A percentile compares a stretch with the other conserved stretches of the same genome.
Evolutionary conservation across 257 asterid species (phyloP).

Genomic region (Petrea volubilis): DNA sequence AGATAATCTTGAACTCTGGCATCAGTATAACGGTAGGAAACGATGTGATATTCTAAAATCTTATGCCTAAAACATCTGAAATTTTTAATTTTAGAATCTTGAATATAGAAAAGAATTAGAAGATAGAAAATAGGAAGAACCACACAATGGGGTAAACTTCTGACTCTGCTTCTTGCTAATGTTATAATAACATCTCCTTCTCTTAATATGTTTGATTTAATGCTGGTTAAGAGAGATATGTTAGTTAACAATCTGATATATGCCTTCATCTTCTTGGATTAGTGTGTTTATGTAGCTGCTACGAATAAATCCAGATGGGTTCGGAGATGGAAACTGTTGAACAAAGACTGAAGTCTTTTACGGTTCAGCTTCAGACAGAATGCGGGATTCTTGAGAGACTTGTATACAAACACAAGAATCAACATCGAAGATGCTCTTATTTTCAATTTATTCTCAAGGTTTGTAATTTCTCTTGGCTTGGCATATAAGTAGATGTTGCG

Average conservation of each 20-base stretch:
- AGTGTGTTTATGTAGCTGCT: neutral
- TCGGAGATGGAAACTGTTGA: slow-evolving; percentile 56
- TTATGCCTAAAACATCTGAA: too few relatives aligned
- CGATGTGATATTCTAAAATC: too few relatives aligned
- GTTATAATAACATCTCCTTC: too few relatives aligned
- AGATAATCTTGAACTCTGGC: too few relatives aligned
- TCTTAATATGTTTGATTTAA: neutral
- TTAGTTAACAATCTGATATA: too few relatives aligned
- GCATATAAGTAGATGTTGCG: neutral
- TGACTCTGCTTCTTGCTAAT: too few relatives aligned
- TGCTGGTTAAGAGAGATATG: neutral
- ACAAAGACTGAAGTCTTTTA: slow-evolving; percentile 65
- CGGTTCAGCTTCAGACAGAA: slow-evolving; percentile 68
- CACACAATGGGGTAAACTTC: too few relatives aligned
- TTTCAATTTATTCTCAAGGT: slow-evolving; percentile 88
- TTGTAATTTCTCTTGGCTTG: neutral
- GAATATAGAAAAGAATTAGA: too few relatives aligned
- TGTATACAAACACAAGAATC: slow-evolving; percentile 89
- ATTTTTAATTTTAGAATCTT: too few relatives aligned
- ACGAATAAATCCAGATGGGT: slow-evolving; percentile 39
- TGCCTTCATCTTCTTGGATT: neutral
- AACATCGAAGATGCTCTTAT: slow-evolving; percentile 74
- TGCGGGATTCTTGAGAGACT: slow-evolving; percentile 74
- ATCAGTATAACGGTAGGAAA: too few relatives aligned
- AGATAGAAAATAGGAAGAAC: too few relatives aligned